Base-by-base conservation (phyloP, 164 flowering plant genomes). In the Macadamia tetraphylla region DNA sequence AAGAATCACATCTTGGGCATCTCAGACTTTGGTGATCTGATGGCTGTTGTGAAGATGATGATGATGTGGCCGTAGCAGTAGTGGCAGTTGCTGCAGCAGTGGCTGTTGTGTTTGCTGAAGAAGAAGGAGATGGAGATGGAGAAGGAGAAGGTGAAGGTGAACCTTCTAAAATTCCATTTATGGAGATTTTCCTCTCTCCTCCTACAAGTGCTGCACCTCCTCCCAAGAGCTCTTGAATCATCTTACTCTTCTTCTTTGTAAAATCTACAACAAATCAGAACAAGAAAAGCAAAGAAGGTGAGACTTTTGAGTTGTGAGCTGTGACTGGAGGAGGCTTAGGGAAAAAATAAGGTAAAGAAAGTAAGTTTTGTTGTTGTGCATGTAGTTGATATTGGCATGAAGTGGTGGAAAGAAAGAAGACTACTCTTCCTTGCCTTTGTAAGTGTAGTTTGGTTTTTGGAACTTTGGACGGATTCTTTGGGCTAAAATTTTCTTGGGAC, bases 1-100 rank as follows among this genome's bases (percentile, higher is more conserved):
- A 67, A 3, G 86, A 83, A 76, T 83, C 84, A 43, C 86, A 83
- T 60, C 86, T 65, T 0, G 86, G 86, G 44, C 86, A 83, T 62
- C 80, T 77, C 72, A 81, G 64, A 67, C 72, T 82, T 31, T 77
- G 78, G 56, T 71, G 77, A 43, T 71, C 83, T 29, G 79, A 57
- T 2, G 40, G 5, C 5, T 35, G 40, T 35, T 2, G 5, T 29
- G 70, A 35, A 2, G 78, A 8, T n/a, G 78, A 7, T 44, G 67
- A 43, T 0, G 74, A 8, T 29, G 78, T 29, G 52, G 64, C 70
- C 10, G 74, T 15, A 31, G 67, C 18, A 15, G 63, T 62, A 3
- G 69, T 44, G 6, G 75, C 31, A 15, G 46, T 6, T 29, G 35
- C 23, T 23, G 23, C 23, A 23, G 23, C 23, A 35, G 5, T 29